Percentiles rank a stretch among this genome's conserved stretches.
These are phyloP conservation scores for Pythium guiyangense DNA, from an alignment of 352 stramenopile genomes.

Conservation along the genomic window DNA sequence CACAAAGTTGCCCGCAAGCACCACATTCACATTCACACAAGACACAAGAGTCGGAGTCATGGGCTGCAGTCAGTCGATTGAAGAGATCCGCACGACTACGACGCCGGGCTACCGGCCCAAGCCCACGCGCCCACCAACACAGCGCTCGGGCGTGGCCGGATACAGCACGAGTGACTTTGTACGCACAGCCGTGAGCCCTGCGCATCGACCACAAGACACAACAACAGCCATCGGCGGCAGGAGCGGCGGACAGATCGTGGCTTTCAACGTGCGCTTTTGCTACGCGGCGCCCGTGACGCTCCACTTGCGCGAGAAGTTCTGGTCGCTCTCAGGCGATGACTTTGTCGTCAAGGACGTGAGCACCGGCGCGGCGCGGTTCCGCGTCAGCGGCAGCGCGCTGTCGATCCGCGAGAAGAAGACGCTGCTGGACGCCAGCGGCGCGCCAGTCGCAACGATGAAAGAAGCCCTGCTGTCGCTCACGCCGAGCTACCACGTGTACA, in stretches of 20 bases:
- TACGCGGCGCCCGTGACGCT: conserved; percentile 14
- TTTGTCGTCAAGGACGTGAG: conserved; percentile 21
- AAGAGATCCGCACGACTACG: not conserved
- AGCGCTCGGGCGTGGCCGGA: not conserved
- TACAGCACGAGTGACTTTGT: conserved; percentile 1
- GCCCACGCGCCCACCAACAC: not conserved
- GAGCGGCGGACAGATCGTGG: conserved; percentile 1
- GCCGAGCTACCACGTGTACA: conserved; percentile 17
- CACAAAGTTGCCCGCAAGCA: not conserved
- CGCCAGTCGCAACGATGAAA: conserved; percentile 18
- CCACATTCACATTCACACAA: not conserved
- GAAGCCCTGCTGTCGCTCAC: conserved; percentile 15
- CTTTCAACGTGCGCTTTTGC: conserved; percentile 13
- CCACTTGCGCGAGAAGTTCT: conserved; percentile 21
- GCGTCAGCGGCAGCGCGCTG: conserved; percentile 14
- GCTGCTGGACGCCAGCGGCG: conserved; percentile 18
- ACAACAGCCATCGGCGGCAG: not conserved
- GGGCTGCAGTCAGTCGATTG: conserved; percentile 3
- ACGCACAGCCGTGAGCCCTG: not conserved
- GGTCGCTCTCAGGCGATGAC: conserved; percentile 20
- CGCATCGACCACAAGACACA: conserved; percentile 1
- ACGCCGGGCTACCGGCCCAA: conserved; percentile 1
- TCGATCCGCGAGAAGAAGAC: conserved; percentile 20
- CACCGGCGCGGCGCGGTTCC: conserved; percentile 15
- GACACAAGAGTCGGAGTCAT: not conserved